These are phyloP conservation scores for Thalassiosira livingstoniorum DNA, from an alignment of 352 stramenopile genomes.

Conservation along the genomic window DNA sequence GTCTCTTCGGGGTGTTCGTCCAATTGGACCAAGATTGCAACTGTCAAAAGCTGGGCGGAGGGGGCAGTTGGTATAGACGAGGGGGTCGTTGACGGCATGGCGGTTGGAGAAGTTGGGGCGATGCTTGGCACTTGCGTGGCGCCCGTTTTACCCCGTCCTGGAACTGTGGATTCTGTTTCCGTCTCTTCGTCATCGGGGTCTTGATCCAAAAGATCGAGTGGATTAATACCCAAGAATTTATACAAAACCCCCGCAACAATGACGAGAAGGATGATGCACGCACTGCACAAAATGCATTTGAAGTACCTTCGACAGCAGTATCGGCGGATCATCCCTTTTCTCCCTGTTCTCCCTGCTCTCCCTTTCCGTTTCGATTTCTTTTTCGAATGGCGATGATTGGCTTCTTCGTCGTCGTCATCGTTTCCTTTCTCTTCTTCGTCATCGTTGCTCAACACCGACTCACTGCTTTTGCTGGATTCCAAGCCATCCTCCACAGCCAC, in stretches of 20 bases:
- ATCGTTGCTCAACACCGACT: neutral
- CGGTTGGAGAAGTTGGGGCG: neutral
- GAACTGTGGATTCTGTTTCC: neutral
- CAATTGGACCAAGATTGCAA: constrained; percentile 46
- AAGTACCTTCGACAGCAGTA: neutral
- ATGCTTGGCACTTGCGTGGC: neutral
- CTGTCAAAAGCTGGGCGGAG: neutral
- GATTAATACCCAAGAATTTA: too few species aligned
- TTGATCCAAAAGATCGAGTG: neutral
- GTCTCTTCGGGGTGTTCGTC: constrained; percentile 44
- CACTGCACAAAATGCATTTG: neutral
- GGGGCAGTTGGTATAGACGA: constrained; percentile 5
- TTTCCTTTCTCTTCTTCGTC: neutral
- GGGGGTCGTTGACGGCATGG: neutral
- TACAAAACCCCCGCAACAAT: neutral
- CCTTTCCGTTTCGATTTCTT: neutral
- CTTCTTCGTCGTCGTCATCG: neutral
- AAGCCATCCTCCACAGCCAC: neutral
- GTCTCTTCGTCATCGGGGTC: neutral
- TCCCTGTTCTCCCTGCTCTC: neutral
- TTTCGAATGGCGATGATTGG: neutral
- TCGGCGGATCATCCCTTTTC: neutral
- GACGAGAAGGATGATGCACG: neutral
- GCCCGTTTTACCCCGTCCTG: neutral
- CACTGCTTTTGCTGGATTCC: neutral